Percentiles rank a stretch among this genome's conserved stretches.
Evolutionary conservation across 2,329 filamentous ascomycete genomes (phyloP).

Genomic region (Clarireedia hainanense): DNA sequence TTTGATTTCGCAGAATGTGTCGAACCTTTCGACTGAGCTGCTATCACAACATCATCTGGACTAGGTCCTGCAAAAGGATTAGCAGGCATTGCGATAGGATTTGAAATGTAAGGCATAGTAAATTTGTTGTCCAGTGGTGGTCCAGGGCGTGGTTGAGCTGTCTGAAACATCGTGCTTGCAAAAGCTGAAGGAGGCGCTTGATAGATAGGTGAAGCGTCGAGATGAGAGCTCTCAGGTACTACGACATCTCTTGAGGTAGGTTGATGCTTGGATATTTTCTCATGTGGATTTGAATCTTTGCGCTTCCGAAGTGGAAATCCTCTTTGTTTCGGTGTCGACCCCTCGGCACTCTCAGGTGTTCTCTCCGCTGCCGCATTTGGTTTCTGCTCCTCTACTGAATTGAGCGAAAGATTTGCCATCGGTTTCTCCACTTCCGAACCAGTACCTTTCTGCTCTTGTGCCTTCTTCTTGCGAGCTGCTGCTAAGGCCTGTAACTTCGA

Average conservation of each 20-base stretch:
- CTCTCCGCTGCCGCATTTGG: neutral
- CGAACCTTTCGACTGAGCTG: slow-evolving; percentile 87
- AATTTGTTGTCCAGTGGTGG: slow-evolving; percentile 22
- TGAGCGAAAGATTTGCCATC: slow-evolving; percentile 19
- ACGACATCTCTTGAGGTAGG: neutral
- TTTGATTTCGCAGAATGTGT: slow-evolving; percentile 24
- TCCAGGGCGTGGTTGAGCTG: slow-evolving; percentile 9
- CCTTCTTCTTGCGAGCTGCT: slow-evolving; percentile 77
- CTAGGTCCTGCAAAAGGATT: slow-evolving; percentile 76
- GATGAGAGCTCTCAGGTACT: neutral
- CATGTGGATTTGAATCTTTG: slow-evolving; percentile 27
- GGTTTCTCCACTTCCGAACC: slow-evolving; percentile 21
- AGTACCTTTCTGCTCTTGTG: slow-evolving; percentile 46
- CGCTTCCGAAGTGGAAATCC: slow-evolving; percentile 27
- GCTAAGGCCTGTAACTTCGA: slow-evolving; percentile 90
- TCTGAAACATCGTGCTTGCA: slow-evolving; percentile 37
- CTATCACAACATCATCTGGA: slow-evolving; percentile 81
- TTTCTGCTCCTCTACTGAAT: neutral
- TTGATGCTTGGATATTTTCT: slow-evolving; percentile 19
- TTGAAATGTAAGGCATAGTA: slow-evolving; percentile 34
- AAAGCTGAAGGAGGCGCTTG: slow-evolving; percentile 32
- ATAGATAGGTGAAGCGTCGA: slow-evolving; percentile 15
- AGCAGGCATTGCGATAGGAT: slow-evolving; percentile 34
- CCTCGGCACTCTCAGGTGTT: neutral
- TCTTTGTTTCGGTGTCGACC: slow-evolving; percentile 9